These are phyloP conservation scores for Cenococcum geophilum DNA, from an alignment of 495 filamentous ascomycete genomes.

Conservation along the genomic window DNA sequence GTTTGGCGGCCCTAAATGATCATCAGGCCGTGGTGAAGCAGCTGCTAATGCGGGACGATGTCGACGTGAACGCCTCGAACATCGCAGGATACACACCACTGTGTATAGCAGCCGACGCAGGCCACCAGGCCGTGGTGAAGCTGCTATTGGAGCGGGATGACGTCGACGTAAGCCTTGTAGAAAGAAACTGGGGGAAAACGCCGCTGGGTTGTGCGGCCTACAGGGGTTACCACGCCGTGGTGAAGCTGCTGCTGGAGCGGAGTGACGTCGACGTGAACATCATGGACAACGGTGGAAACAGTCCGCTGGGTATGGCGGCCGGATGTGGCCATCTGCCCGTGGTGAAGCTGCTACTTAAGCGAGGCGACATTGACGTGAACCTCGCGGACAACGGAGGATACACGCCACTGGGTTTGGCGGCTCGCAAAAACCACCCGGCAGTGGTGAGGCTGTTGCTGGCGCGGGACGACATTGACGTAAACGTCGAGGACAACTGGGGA, in stretches of 20 bases:
- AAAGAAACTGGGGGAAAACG: background rate
- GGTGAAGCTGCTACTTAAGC: background rate
- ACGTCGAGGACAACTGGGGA: background rate
- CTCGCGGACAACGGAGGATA: background rate
- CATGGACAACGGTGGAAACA: background rate
- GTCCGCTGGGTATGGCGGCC: background rate
- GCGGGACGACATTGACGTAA: background rate
- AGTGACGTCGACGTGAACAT: background rate
- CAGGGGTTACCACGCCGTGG: background rate
- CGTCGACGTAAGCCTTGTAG: background rate
- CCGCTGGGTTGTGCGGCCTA: background rate
- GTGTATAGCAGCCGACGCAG: background rate
- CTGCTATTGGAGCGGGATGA: background rate
- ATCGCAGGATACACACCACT: background rate
- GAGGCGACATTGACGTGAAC: background rate
- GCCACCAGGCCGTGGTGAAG: background rate
- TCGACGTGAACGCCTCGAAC: too few relatives aligned
- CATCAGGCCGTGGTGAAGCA: too few relatives aligned
- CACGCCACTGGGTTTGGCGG: background rate
- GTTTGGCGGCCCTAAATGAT: too few relatives aligned
- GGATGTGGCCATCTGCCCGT: background rate
- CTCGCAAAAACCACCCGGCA: background rate
- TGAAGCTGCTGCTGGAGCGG: background rate
- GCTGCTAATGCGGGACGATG: too few relatives aligned
- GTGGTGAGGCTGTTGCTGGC: background rate